A percentile compares a stretch with the other conserved stretches of the same genome.
Evolutionary conservation across 2,329 filamentous ascomycete genomes (phyloP).

Genomic region (Aspergillus sp.): DNA sequence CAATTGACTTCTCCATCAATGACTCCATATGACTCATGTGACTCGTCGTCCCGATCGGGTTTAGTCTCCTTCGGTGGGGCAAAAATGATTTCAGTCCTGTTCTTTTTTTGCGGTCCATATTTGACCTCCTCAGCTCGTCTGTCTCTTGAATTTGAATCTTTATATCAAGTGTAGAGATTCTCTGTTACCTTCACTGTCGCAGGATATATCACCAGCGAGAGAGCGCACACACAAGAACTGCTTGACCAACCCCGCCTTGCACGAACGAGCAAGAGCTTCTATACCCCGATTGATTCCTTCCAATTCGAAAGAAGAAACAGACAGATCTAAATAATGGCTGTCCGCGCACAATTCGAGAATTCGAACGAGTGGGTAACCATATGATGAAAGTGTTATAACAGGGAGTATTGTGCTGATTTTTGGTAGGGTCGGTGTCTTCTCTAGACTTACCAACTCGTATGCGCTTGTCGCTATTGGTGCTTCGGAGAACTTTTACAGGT

Average conservation of each 20-base stretch:
- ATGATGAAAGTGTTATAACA: not conserved
- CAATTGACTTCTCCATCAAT: not conserved
- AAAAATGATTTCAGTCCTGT: not conserved
- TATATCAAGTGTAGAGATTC: not conserved
- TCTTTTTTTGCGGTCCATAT: not conserved
- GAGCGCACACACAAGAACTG: too few species aligned
- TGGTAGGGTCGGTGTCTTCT: conserved; percentile 84
- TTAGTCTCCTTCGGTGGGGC: not conserved
- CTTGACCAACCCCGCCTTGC: not conserved
- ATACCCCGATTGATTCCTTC: too few species aligned
- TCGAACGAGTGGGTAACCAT: conserved; percentile 39
- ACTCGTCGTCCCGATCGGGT: not conserved
- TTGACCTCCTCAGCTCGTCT: too few species aligned
- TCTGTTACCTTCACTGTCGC: not conserved
- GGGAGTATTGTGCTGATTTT: not conserved
- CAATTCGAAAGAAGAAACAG: not conserved
- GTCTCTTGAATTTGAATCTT: not conserved
- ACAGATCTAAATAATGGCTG: conserved; percentile 32
- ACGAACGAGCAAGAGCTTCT: not conserved
- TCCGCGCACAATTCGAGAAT: conserved; percentile 46
- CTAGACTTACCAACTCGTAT: conserved; percentile 95
- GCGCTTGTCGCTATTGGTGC: conserved; percentile 89
- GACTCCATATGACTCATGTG: not conserved
- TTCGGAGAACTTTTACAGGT: conserved; percentile 98
- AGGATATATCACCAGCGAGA: not conserved